phyloP scores from a whole-genome alignment of 192 early-diverging fungal species.

The Thamnidium elegans region DNA sequence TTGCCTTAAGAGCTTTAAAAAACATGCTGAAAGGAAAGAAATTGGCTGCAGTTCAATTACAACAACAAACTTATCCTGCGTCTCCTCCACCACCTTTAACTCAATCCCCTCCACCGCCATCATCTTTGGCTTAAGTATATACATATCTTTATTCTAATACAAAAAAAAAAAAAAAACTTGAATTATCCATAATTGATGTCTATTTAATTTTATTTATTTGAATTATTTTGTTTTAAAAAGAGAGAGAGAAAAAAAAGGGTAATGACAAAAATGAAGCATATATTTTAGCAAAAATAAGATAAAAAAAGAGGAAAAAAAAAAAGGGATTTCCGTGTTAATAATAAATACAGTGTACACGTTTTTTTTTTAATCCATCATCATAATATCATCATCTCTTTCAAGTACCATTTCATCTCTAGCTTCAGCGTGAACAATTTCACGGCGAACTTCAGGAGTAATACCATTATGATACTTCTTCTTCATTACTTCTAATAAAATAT shows the following conservation, averaged over 20 bases:
- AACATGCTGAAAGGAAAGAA: slow-evolving; percentile 54
- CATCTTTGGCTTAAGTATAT: not conserved
- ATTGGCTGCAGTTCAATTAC: not conserved
- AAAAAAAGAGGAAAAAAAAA: not conserved
- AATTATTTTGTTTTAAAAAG: no score
- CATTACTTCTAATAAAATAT: slow-evolving; percentile 79
- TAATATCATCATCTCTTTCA: slow-evolving; percentile 53
- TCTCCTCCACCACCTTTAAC: not conserved
- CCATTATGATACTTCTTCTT: slow-evolving; percentile 74
- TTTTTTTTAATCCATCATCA: slow-evolving; percentile 39
- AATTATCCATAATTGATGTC: not conserved
- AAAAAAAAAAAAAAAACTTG: not conserved
- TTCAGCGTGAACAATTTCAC: slow-evolving; percentile 76
- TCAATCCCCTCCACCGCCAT: not conserved
- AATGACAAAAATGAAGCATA: not conserved
- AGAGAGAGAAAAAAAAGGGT: no score
- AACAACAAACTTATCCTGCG: not conserved
- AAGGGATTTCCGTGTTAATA: not conserved
- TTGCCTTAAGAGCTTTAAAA: slow-evolving; percentile 51
- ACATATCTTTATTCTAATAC: not conserved
- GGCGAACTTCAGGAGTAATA: slow-evolving; percentile 92
- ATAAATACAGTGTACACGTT: no score
- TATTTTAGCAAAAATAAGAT: no score
- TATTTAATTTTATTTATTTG: no score
- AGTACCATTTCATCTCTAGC: slow-evolving; percentile 70